Conservation (phyloP, 768 basidiomycete genomes). For the Daedalea quercina region DNA sequence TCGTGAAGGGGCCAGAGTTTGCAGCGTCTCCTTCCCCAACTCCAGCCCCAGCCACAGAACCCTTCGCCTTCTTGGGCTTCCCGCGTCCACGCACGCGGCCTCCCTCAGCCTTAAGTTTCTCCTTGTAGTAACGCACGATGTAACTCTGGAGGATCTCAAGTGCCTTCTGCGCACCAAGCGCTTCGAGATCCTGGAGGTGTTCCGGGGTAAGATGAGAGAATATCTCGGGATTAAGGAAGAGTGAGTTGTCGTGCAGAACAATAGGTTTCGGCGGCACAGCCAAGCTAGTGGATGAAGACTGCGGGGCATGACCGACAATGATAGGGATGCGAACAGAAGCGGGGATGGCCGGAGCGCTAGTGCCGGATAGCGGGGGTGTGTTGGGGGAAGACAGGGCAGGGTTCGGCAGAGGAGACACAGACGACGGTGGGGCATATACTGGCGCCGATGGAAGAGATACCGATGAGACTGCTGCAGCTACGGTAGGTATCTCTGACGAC, state of each 20-base stretch:
- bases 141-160: conserved; percentile 76
- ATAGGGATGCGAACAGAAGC: conserved; percentile 65
- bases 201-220: conserved; percentile 73
- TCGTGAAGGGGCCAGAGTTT: conserved; percentile 36
- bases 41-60: conserved; percentile 29
- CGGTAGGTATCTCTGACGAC: neutral
- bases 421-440: conserved; percentile 6
- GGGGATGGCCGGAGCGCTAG: conserved; percentile 26
- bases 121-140: conserved; percentile 81
- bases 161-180: conserved; percentile 77
- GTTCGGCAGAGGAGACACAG: conserved; percentile 12
- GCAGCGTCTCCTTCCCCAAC: conserved; percentile 18
- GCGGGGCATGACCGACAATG: conserved; percentile 65
- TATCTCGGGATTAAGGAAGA: conserved; percentile 80
- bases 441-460: neutral
- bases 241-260: conserved; percentile 75
- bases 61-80: conserved; percentile 39
- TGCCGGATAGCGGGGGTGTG: no score
- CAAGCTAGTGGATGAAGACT: conserved; percentile 34
- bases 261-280: conserved; percentile 45
- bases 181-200: conserved; percentile 69
- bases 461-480: neutral
- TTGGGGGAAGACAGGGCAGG: conserved; percentile 12
- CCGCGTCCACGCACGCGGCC: conserved; percentile 22
- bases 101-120: conserved; percentile 45